A percentile compares a stretch with the other conserved stretches of the same genome.
These are phyloP conservation scores for Aspergillus avenaceus DNA, from an alignment of 495 filamentous ascomycete genomes.

Conservation along the genomic window DNA sequence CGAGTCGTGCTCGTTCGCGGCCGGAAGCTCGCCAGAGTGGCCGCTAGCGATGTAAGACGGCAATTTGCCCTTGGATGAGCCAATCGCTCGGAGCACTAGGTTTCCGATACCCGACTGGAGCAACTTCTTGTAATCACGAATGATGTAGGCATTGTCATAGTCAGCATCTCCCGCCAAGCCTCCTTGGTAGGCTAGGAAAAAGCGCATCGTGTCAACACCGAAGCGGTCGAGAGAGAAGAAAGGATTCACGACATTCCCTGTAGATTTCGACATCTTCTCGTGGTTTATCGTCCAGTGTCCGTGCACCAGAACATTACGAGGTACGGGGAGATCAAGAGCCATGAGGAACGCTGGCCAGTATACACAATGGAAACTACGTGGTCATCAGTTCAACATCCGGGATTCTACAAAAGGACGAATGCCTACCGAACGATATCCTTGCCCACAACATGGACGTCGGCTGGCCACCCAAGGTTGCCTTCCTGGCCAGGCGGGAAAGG, in stretches of 20 bases:
- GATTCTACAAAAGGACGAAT: neutral
- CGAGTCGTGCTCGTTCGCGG: slow-evolving; percentile 22
- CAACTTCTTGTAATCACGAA: slow-evolving; percentile 70
- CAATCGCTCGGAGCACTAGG: slow-evolving; percentile 62
- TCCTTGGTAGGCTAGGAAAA: slow-evolving; percentile 76
- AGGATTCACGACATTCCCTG: slow-evolving; percentile 92
- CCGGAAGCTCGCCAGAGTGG: slow-evolving; percentile 25
- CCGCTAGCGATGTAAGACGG: slow-evolving; percentile 46
- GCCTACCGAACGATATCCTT: slow-evolving; percentile 84
- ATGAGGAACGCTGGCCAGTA: slow-evolving; percentile 98
- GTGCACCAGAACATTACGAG: slow-evolving; percentile 78
- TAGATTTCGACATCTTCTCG: slow-evolving; percentile 92
- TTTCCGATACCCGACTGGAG: slow-evolving; percentile 77
- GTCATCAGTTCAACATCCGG: neutral
- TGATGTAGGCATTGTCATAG: slow-evolving; percentile 75
- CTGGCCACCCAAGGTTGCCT: slow-evolving; percentile 71
- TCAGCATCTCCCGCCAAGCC: slow-evolving; percentile 71
- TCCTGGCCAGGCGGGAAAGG: slow-evolving; percentile 69
- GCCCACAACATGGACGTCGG: slow-evolving; percentile 85
- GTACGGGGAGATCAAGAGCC: slow-evolving; percentile 79
- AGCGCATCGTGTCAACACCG: slow-evolving; percentile 82
- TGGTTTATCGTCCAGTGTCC: slow-evolving; percentile 91
- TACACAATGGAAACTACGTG: slow-evolving; percentile 77
- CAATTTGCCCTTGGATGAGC: slow-evolving; percentile 64
- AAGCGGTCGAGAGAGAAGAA: slow-evolving; percentile 89